Conservation (phyloP, 2,329 filamentous ascomycete genomes). For the Fusarium compactum region DNA sequence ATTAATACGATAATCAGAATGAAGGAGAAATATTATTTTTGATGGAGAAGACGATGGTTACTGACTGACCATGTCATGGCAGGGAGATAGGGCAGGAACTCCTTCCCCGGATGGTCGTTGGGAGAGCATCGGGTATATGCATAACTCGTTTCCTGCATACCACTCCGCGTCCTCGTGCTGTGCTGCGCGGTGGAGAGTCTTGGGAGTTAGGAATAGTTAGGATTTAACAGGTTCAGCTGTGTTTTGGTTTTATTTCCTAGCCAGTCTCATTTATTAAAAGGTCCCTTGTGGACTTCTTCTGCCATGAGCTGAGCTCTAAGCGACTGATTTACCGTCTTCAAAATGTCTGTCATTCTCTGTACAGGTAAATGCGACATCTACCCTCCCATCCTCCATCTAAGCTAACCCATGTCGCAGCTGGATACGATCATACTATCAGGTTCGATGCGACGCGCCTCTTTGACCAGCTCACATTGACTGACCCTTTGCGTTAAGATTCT, state of each 20-base stretch:
- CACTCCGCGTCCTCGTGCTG: conserved; percentile 11
- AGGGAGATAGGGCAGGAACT: background rate
- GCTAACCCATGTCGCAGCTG: conserved; percentile 57
- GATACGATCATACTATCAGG: conserved; percentile 74
- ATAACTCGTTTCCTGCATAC: conserved; percentile 35
- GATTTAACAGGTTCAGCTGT: conserved; percentile 3
- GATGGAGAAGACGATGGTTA: background rate
- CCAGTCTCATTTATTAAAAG: conserved; percentile 19
- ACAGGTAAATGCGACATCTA: conserved; percentile 61
- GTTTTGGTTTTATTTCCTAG: conserved; percentile 8
- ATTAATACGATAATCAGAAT: background rate
- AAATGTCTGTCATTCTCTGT: conserved; percentile 73
- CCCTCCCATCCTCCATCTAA: background rate
- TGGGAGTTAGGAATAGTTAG: conserved; percentile 40
- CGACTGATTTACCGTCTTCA: conserved; percentile 32
- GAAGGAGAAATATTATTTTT: background rate
- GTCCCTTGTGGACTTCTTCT: conserved; percentile 36
- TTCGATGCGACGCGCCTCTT: conserved; percentile 48
- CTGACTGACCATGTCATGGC: background rate
- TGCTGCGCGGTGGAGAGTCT: conserved; percentile 13
- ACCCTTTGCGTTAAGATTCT: conserved; percentile 73
- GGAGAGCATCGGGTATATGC: conserved; percentile 7
- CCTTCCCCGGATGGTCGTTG: background rate
- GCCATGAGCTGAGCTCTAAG: conserved; percentile 44
- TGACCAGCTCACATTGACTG: conserved; percentile 27